phyloP scores from a whole-genome alignment of 2,329 filamentous ascomycete species.

The Aureobasidium leucospermi region DNA sequence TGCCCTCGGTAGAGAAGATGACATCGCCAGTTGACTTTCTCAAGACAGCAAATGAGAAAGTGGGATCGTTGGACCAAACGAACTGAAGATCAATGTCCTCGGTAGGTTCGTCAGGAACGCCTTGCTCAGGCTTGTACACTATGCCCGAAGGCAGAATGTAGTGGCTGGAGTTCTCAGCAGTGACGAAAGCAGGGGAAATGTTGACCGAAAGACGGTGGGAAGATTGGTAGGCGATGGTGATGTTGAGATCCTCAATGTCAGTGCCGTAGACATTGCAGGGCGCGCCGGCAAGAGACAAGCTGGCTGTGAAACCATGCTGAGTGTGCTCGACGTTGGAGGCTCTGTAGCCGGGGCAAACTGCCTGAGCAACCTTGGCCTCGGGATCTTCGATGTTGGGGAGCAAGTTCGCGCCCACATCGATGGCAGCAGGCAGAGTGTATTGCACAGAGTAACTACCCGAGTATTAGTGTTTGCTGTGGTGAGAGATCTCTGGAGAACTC shows the following conservation, averaged over 20 bases:
- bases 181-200: slow-evolving; percentile 59
- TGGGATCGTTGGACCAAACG: slow-evolving; percentile 49
- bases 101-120: slow-evolving; percentile 31
- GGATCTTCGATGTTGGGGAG: slow-evolving; percentile 61
- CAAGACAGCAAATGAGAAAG: slow-evolving; percentile 50
- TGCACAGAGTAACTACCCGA: slow-evolving; percentile 21
- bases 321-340: slow-evolving; percentile 44
- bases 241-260: slow-evolving; percentile 59
- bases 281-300: slow-evolving; percentile 44
- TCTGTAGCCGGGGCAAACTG: slow-evolving; percentile 54
- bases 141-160: slow-evolving; percentile 59
- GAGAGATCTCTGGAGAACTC: neutral
- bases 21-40: slow-evolving; percentile 56
- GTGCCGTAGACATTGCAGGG: slow-evolving; percentile 69
- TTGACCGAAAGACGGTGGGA: slow-evolving; percentile 60
- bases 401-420: slow-evolving; percentile 31
- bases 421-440: slow-evolving; percentile 28
- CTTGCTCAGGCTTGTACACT: slow-evolving; percentile 50
- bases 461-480: slow-evolving; percentile 14
- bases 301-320: slow-evolving; percentile 44
- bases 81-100: slow-evolving; percentile 44
- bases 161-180: slow-evolving; percentile 28
- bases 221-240: slow-evolving; percentile 63
- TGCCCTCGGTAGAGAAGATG: slow-evolving; percentile 59
- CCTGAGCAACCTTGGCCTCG: slow-evolving; percentile 54